Percentiles rank a stretch among this genome's conserved stretches.
phyloP scores from a whole-genome alignment of 805 yeast genomes.

The Starmerella asiatica region DNA sequence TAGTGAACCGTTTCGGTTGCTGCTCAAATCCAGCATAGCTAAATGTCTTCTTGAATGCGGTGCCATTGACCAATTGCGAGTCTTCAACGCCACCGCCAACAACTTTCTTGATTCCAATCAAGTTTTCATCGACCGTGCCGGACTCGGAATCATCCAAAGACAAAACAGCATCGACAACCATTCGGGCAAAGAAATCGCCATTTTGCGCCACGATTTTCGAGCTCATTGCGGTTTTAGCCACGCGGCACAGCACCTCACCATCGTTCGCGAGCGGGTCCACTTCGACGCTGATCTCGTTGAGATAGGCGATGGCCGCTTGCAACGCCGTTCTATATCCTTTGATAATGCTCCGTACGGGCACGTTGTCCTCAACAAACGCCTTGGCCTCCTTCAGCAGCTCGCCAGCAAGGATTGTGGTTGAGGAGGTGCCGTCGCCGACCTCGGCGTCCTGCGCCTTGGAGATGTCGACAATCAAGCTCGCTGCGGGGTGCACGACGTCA shows the following conservation, averaged over 20 bases:
- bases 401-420: slow-evolving; percentile 82
- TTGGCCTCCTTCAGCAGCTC: slow-evolving; percentile 85
- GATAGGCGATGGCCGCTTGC: slow-evolving; percentile 55
- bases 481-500: slow-evolving; percentile 97
- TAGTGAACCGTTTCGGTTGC: slow-evolving; percentile 73
- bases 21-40: slow-evolving; percentile 98
- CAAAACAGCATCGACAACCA: slow-evolving; percentile 93
- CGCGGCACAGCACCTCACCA: slow-evolving; percentile 68
- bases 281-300: slow-evolving; percentile 63
- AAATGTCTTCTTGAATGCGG: slow-evolving; percentile 93
- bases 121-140: slow-evolving; percentile 65
- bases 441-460: slow-evolving; percentile 96
- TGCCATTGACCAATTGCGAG: slow-evolving; percentile 78
- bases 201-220: slow-evolving; percentile 83
- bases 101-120: slow-evolving; percentile 89
- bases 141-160: slow-evolving; percentile 53
- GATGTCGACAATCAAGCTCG: slow-evolving; percentile 85
- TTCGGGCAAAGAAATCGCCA: slow-evolving; percentile 77
- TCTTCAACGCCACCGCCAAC: slow-evolving; percentile 97
- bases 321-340: slow-evolving; percentile 82
- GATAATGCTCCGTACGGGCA: slow-evolving; percentile 75
- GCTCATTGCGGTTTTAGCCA: slow-evolving; percentile 96
- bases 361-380: slow-evolving; percentile 87
- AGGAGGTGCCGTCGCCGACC: slow-evolving; percentile 97
- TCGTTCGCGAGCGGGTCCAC: slow-evolving; percentile 47